Conservation (phyloP, 495 filamentous ascomycete genomes). For the Aspergillus egyptiacus region DNA sequence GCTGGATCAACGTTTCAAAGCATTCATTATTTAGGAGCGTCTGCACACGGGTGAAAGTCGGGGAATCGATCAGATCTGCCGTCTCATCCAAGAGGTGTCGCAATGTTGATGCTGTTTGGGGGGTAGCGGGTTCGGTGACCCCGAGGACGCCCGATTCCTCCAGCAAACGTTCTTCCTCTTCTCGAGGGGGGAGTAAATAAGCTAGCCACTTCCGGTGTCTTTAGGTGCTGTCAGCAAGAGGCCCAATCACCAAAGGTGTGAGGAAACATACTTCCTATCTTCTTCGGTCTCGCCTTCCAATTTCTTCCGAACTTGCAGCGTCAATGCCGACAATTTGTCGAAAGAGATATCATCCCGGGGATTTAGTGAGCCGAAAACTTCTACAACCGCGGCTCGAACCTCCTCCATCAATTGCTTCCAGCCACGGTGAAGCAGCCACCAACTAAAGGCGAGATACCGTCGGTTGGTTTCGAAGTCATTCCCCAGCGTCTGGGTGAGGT, state of each 20-base stretch:
- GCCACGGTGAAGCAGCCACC: constrained; percentile 93
- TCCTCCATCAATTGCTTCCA: constrained; percentile 75
- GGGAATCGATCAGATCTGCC: constrained; percentile 90
- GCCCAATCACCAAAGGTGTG: not conserved
- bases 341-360: constrained; percentile 83
- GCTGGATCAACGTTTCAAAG: constrained; percentile 74
- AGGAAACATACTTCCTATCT: constrained; percentile 51
- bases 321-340: constrained; percentile 69
- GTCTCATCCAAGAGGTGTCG: constrained; percentile 93
- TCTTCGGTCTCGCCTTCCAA: constrained; percentile 72
- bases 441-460: constrained; percentile 90
- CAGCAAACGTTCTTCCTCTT: constrained; percentile 76
- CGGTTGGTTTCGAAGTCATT: constrained; percentile 92
- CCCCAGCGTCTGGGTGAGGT: constrained; percentile 70
- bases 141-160: constrained; percentile 72
- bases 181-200: constrained; percentile 71
- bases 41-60: constrained; percentile 75
- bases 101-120: constrained; percentile 50
- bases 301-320: constrained; percentile 68
- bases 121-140: constrained; percentile 39
- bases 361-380: constrained; percentile 77
- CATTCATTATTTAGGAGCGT: constrained; percentile 80
- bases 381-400: constrained; percentile 72
- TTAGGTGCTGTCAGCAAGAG: not conserved
- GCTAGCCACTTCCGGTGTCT: constrained; percentile 64